phyloP scores from a whole-genome alignment of 139 green algal genomes.

The Auxenochlorella protothecoides region DNA sequence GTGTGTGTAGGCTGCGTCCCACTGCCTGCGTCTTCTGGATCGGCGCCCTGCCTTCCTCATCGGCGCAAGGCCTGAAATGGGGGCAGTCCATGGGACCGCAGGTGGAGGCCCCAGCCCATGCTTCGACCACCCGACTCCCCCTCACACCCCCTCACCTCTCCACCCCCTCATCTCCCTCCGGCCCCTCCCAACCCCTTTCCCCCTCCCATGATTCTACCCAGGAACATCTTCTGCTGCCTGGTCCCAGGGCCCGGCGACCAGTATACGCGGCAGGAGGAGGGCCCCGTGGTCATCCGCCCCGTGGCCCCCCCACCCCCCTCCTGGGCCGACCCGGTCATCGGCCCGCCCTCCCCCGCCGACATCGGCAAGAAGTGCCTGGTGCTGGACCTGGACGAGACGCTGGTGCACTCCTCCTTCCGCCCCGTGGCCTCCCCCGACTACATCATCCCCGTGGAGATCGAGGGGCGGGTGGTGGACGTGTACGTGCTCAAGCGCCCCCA shows the following conservation, averaged over 20 bases:
- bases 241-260: conserved; percentile 26
- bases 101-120: no score
- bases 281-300: conserved; percentile 33
- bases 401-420: conserved; percentile 97
- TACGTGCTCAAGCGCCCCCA: conserved; percentile 91
- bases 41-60: not conserved
- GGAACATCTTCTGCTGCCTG: conserved; percentile 37
- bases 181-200: no score
- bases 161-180: no score
- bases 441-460: conserved; percentile 87
- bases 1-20: not conserved
- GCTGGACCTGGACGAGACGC: conserved; percentile 94
- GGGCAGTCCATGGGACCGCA: no score
- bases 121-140: no score
- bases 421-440: conserved; percentile 79
- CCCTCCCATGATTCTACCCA: no score
- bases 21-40: not conserved
- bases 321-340: conserved; percentile 26
- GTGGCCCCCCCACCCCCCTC: conserved; percentile 11
- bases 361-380: conserved; percentile 71
- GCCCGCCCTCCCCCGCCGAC: conserved; percentile 33
- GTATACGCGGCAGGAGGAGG: conserved; percentile 24
- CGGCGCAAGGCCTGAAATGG: not conserved
- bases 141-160: no score
- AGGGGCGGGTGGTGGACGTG: conserved; percentile 73